phyloP scores from a whole-genome alignment of 2,329 filamentous ascomycete genomes.

The Pseudocercospora fuligena region DNA sequence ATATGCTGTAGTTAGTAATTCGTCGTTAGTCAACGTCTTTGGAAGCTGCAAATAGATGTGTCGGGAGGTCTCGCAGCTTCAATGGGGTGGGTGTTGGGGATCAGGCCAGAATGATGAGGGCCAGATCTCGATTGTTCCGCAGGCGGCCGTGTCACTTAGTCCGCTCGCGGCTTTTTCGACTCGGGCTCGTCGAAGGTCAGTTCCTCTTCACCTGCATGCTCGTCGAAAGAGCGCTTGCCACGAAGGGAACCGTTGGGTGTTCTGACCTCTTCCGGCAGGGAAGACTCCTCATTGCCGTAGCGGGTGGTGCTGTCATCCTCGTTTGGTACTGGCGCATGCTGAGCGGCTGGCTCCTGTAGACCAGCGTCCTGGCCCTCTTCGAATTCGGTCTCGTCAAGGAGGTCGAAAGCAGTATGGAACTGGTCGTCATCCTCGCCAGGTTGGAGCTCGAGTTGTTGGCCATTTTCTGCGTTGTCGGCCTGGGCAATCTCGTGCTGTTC shows the following conservation, averaged over 20 bases:
- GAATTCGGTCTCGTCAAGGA: constrained; percentile 22
- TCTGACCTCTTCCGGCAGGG: background rate
- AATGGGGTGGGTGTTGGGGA: background rate
- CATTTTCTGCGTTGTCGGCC: constrained; percentile 21
- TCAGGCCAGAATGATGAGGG: too few species aligned
- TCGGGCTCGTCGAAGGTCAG: constrained; percentile 34
- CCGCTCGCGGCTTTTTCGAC: constrained; percentile 31
- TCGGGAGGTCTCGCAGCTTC: background rate
- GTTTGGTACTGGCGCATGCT: constrained; percentile 8
- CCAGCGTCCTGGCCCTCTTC: constrained; percentile 27
- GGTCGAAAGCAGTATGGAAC: constrained; percentile 27
- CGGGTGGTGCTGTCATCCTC: constrained; percentile 37
- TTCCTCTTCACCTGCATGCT: constrained; percentile 33
- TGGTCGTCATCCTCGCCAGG: constrained; percentile 29
- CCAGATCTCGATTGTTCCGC: background rate
- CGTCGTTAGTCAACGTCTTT: background rate
- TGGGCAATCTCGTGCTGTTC: constrained; percentile 9
- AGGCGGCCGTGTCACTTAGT: constrained; percentile 7
- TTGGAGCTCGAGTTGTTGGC: constrained; percentile 17
- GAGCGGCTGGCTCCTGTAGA: constrained; percentile 17
- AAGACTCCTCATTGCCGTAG: constrained; percentile 31
- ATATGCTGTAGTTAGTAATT: constrained; percentile 7
- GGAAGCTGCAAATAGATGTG: background rate
- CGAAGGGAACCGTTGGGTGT: constrained; percentile 30
- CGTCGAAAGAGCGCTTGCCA: constrained; percentile 41